phyloP scores from a whole-genome alignment of 2,329 filamentous ascomycete species.

The Colletotrichum tropicale region DNA sequence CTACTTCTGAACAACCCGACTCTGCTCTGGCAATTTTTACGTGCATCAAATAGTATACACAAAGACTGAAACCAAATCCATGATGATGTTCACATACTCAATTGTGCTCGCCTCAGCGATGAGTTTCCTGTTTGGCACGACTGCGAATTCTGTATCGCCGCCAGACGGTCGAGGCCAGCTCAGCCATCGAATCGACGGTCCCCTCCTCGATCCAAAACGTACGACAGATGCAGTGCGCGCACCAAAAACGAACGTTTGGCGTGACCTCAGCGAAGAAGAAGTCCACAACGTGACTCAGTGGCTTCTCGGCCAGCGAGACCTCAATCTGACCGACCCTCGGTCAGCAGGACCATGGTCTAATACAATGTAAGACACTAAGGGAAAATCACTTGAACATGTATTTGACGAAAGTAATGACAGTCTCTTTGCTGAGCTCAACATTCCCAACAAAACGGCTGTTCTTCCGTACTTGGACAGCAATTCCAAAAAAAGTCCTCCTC shows the following conservation, averaged over 20 bases:
- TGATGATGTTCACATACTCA: not conserved
- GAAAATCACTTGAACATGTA: not conserved
- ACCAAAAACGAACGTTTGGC: conserved; percentile 47
- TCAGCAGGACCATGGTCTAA: conserved; percentile 40
- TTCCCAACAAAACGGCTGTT: conserved; percentile 55
- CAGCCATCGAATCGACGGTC: not conserved
- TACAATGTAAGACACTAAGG: conserved; percentile 29
- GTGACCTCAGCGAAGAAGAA: conserved; percentile 37
- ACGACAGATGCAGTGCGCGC: conserved; percentile 28
- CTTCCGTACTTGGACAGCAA: conserved; percentile 46
- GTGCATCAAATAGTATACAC: not conserved
- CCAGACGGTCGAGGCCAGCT: not conserved
- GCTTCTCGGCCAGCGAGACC: conserved; percentile 41
- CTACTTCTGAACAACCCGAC: not conserved
- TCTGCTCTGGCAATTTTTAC: not conserved
- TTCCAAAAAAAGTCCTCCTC: conserved; percentile 33
- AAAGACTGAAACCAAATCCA: not conserved
- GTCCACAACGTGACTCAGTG: conserved; percentile 40
- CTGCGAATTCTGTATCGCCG: not conserved
- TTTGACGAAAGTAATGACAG: conserved; percentile 10
- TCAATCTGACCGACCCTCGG: conserved; percentile 41
- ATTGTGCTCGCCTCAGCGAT: not conserved
- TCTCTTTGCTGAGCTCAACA: conserved; percentile 39
- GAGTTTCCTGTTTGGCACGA: not conserved
- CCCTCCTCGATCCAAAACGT: not conserved